A percentile compares a stretch with the other conserved stretches of the same genome.
Conservation (phyloP, 139 green algal genomes). For the Chlorella sp. region DNA sequence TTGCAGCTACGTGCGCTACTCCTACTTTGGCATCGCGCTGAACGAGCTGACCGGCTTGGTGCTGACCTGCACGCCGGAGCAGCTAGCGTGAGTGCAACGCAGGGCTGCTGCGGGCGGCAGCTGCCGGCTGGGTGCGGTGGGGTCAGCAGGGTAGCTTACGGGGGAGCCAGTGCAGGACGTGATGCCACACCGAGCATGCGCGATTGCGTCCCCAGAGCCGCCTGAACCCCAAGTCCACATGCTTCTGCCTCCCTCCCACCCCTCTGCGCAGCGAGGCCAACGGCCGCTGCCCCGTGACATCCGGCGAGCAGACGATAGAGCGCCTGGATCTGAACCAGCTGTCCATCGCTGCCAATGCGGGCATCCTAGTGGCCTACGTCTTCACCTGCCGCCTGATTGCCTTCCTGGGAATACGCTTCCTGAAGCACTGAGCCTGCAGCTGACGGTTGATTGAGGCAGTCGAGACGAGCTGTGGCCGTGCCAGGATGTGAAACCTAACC, state of each 20-base stretch:
- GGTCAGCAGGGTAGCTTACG: no score
- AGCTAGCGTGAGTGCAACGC: constrained; percentile 48
- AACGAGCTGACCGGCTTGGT: constrained; percentile 64
- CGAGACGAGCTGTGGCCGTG: no score
- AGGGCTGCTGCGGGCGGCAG: no score
- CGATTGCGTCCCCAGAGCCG: no score
- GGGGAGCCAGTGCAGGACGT: no score
- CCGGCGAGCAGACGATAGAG: constrained; percentile 54
- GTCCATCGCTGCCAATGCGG: constrained; percentile 47
- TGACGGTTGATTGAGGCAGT: no score
- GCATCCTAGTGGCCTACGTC: constrained; percentile 52
- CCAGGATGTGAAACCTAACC: no score
- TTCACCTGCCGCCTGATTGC: constrained; percentile 47
- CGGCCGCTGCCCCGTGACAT: constrained; percentile 31
- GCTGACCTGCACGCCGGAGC: constrained; percentile 47
- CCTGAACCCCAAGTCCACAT: no score
- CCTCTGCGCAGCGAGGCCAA: neutral
- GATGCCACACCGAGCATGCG: no score
- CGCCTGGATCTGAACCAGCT: constrained; percentile 56
- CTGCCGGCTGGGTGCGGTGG: no score
- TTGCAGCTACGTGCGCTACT: constrained; percentile 36
- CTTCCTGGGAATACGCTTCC: constrained; percentile 56
- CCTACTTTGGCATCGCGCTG: constrained; percentile 54
- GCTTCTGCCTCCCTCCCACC: neutral
- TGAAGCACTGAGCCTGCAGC: constrained; percentile 44